A percentile compares a stretch with the other conserved stretches of the same genome.
Evolutionary conservation across 2,329 filamentous ascomycete genomes (phyloP).

Genomic region (Alternaria ventricosa): DNA sequence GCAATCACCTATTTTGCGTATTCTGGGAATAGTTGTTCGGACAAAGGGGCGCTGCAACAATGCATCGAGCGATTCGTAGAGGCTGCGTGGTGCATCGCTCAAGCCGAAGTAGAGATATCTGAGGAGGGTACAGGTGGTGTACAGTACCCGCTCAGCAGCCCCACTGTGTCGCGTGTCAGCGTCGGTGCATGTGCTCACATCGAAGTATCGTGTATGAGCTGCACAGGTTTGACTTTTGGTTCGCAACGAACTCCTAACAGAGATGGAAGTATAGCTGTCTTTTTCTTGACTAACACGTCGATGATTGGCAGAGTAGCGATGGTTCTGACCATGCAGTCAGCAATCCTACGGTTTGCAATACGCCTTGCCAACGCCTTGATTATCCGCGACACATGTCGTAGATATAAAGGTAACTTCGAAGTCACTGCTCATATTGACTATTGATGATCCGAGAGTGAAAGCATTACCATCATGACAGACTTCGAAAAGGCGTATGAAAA

Average conservation of each 20-base stretch:
- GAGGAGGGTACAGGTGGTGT: background rate
- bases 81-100: background rate
- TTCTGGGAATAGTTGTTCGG: background rate
- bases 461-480: background rate
- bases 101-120: background rate
- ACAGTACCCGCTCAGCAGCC: background rate
- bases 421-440: background rate
- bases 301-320: background rate
- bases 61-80: background rate
- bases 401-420: background rate
- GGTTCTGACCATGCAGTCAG: background rate
- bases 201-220: background rate
- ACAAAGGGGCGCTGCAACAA: background rate
- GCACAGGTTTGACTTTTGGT: background rate
- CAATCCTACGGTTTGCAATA: background rate
- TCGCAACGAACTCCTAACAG: background rate
- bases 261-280: background rate
- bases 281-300: background rate
- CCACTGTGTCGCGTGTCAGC: background rate
- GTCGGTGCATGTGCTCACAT: background rate
- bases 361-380: background rate
- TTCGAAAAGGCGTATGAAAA: conserved; percentile 6
- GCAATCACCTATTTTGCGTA: background rate
- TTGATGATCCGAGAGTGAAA: background rate
- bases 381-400: background rate